phyloP scores from a whole-genome alignment of 768 basidiomycete species.

The Mycena chlorophos region DNA sequence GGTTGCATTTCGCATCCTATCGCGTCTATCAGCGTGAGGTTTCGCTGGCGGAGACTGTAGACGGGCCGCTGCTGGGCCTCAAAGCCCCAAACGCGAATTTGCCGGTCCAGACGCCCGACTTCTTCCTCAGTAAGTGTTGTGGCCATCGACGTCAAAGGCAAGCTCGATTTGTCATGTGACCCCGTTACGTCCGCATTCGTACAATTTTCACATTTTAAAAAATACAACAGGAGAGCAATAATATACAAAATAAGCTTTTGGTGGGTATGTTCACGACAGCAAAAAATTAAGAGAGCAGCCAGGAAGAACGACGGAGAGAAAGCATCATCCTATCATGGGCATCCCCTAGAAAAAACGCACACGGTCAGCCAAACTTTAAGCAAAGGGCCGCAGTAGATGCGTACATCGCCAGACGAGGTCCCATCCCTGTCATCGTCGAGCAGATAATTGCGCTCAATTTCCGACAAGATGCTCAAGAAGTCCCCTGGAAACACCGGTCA shows the following conservation, averaged over 20 bases:
- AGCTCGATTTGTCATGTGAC: conserved; percentile 11
- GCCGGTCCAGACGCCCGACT: conserved; percentile 87
- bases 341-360: background rate
- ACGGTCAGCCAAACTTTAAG: background rate
- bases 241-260: background rate
- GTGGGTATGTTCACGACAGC: background rate
- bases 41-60: conserved; percentile 8
- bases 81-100: conserved; percentile 96
- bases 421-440: conserved; percentile 76
- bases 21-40: conserved; percentile 24
- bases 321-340: background rate
- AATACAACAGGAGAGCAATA: background rate
- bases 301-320: too few relatives aligned
- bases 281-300: too few relatives aligned
- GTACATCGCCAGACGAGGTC: conserved; percentile 57
- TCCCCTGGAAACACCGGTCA: conserved; percentile 60
- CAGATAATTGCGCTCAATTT: conserved; percentile 91
- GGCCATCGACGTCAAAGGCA: conserved; percentile 28
- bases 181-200: background rate
- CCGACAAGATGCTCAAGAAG: conserved; percentile 86
- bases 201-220: background rate
- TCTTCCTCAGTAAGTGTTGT: conserved; percentile 68
- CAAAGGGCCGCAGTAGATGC: conserved; percentile 11
- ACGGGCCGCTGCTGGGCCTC: conserved; percentile 92
- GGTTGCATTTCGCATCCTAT: conserved; percentile 91